Evolutionary conservation across 768 basidiomycete genomes (phyloP).

Genomic region (Lactarius deliciosus): DNA sequence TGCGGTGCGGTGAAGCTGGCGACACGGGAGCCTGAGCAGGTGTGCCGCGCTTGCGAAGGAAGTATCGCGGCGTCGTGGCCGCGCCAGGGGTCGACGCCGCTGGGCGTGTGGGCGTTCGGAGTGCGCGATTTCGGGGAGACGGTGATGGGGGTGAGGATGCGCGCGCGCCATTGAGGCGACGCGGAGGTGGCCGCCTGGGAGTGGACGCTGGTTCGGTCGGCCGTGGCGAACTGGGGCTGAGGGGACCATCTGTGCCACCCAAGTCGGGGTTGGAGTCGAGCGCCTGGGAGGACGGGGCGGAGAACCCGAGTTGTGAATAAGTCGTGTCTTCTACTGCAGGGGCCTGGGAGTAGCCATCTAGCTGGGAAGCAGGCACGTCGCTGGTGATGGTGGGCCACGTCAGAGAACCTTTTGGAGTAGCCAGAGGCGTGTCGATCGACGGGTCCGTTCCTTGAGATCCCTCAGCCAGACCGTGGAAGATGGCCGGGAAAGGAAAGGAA

Average conservation of each 20-base stretch:
- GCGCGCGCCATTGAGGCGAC: background rate
- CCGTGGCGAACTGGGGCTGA: background rate
- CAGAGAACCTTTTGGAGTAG: conserved; percentile 56
- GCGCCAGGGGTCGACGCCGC: background rate
- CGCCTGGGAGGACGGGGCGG: conserved; percentile 28
- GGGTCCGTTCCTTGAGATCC: conserved; percentile 47
- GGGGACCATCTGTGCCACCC: background rate
- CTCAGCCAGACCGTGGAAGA: conserved; percentile 12
- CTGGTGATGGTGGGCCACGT: conserved; percentile 41
- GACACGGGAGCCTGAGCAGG: background rate
- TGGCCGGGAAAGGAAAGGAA: conserved; percentile 15
- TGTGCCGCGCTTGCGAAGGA: conserved; percentile 30
- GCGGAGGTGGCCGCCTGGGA: background rate
- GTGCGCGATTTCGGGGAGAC: conserved; percentile 16
- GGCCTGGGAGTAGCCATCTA: conserved; percentile 38
- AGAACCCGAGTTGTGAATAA: conserved; percentile 42
- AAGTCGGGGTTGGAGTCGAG: conserved; percentile 5
- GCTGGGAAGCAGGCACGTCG: conserved; percentile 40
- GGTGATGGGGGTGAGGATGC: conserved; percentile 12
- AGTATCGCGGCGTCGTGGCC: conserved; percentile 30
- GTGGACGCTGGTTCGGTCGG: conserved; percentile 4
- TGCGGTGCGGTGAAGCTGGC: conserved; percentile 10
- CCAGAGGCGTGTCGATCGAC: conserved; percentile 51
- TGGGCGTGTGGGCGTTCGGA: background rate
- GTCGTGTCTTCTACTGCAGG: conserved; percentile 37